Evolutionary conservation across 495 filamentous ascomycete genomes (phyloP), one percentile per base, ranked within the genome.

Genomic region (Penicillium crystallinum): DNA sequence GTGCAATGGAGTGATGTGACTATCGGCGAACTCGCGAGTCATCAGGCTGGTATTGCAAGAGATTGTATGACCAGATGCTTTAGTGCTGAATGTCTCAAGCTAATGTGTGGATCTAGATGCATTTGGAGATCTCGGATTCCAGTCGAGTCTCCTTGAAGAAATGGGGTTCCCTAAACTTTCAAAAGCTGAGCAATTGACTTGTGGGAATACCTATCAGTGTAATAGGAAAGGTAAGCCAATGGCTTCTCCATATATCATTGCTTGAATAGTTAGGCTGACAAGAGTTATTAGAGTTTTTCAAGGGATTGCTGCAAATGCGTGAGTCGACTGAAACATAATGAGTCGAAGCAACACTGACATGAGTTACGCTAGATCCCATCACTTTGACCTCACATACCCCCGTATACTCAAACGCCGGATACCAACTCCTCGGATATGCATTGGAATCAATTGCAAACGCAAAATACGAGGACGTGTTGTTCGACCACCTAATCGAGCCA

Each of bases 401-500:
- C 0, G 71, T 75, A 4, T 86, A 85, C 58, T 84, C 81, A 5
- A 85, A 85, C 57, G 74, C 76, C 3, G 81, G 72, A 3, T 85
- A 73, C 54, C 73, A 77, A 52, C 70, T 85, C 46, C 65, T 85
- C 6, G 75, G 68, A 0, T 82, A 83, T 54, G 80, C 73, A 1
- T 62, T 85, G 52, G 78, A 84, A 34, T 35, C 52, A 12, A 52
- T 67, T 1, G 48, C 47, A 1, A 40, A 30, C 12, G 25, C 43
- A 2, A 9, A 22, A 2, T 66, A 38, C 18, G 30, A 55, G 18
- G 27, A 49, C 0, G 34, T 65, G 0, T 38, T 69, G 6, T 4
- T 53, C 9, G 63, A 54, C 22, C 34, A 55, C 19, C 23, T 82
- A 36, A 63, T 74, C 22, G 46, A 59, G 4, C 71, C 71, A 10